Conservation (phyloP, 257 asterid species). For the Lycium barbarum region DNA sequence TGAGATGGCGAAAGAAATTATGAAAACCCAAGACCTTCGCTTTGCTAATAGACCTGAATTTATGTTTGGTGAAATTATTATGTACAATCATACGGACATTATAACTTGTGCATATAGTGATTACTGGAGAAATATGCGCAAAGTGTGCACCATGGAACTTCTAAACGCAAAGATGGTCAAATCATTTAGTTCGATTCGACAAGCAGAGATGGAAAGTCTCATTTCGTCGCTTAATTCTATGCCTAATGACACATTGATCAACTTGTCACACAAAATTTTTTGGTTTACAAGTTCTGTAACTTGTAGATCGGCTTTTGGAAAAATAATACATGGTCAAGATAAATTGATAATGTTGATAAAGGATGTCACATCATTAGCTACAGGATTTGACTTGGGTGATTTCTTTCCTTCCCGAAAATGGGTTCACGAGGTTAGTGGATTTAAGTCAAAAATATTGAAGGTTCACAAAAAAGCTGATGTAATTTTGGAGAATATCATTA, state of each 20-base stretch:
- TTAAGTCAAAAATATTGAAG: background rate
- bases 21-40: slow-evolving; percentile 1
- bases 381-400: slow-evolving; percentile 10
- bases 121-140: slow-evolving; percentile 29
- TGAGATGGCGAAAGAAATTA: slow-evolving; percentile 10
- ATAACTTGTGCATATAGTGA: slow-evolving; percentile 1
- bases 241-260: background rate
- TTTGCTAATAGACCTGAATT: slow-evolving; percentile 19
- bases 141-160: background rate
- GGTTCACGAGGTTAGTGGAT: background rate
- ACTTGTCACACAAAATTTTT: background rate
- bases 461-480: background rate
- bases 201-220: slow-evolving; percentile 13
- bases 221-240: background rate
- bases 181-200: background rate
- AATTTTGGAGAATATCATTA: background rate
- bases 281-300: too few relatives aligned
- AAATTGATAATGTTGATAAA: background rate
- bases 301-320: slow-evolving; percentile 4
- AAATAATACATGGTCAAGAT: background rate
- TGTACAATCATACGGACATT: background rate
- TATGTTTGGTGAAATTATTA: background rate
- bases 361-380: background rate
- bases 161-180: background rate
- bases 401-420: slow-evolving; percentile 25